Evolutionary conservation across 371 early-diverging fungal genomes (phyloP), one percentile per base, ranked within the genome.

Genomic region (Rhizopus delemar): DNA sequence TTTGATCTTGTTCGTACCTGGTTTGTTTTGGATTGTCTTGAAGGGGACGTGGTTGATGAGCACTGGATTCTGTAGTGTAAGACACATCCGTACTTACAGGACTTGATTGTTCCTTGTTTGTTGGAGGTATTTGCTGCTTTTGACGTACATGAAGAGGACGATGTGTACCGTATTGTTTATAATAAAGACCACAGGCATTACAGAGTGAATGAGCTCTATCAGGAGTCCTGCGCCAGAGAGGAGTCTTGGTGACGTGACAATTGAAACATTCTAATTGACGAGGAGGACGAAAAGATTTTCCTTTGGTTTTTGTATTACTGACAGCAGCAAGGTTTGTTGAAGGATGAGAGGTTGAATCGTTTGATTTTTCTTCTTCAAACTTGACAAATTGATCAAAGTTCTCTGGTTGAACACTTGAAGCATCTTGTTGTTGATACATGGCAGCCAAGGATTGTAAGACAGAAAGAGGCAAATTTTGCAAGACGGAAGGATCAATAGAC

Each of bases 141-240:
- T 82, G 81, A 41, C 85, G 83, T 3, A 84, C 74, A 51, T 82
- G 79, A 36, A 86, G 66, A 6, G 91, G 92, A 31, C 90, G 84
- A 57, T 90, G 89, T 2, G 79, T 73, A 32, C 85, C 81, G 62
- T 90, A 88, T 51, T 87, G 87, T 75, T 89, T 90, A 55, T 77
- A 86, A 72, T 89, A 92, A n/a, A 90, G 73, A 38, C 90, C 90
- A 68, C 93, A 93, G 1, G 93, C 91, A 71, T 93, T 93, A 74
- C 93, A 93, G 29, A 93, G 80, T 43, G 85, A 85, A 63, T 90
- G 89, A 57, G 78, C 76, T 59, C 87, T 77, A 58, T 91, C 91
- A 38, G 86, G 83, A 35, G 91, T 90, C 41, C 91, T 77, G 31
- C 91, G 81, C 93, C 93, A 93, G 16, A 93, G 81, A n/a, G 93